Evolutionary conservation across 2,329 filamentous ascomycete species (phyloP), one percentile per base, ranked within the genome.

Genomic region (Mycosphaerella arachidis): DNA sequence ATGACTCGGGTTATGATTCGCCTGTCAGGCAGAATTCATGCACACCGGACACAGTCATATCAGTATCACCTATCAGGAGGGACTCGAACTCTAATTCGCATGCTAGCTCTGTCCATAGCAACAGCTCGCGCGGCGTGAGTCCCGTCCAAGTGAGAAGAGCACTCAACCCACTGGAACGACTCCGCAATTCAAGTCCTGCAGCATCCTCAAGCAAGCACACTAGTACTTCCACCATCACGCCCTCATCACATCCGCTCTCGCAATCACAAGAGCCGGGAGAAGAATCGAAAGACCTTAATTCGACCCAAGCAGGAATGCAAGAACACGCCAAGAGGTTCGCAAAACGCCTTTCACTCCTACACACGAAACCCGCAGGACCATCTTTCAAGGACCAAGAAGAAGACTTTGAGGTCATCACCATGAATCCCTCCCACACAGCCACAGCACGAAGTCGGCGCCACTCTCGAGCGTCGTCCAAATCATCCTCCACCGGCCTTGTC

Each of bases 361-460:
- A 55, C 30, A 29, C 40, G 6, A 9, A 27, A 13, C 9, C 55
- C 12, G 50, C 50, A 31, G 50, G 50, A 16, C 50, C 30, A 2
- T 20, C 50, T n/a, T 52, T 52, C 50, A 52, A 52, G 10, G 50
- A 52, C 50, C n/a, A 31, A 31, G 30, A 16, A 20, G 50, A 52
- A 10, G 50, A 52, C 50, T 52, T 52, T 30, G 64, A 70, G 37
- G 59, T 71, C 59, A 71, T 71, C 48, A 60, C 59, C 12, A 64
- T 71, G 63, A 63, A 57, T 31, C 66, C 68, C 10, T 57, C 66
- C 6, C 48, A 59, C 1, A 29, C 58, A 13, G n/a, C 65, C 8
- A 65, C 58, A 55, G 60, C 60, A n/a, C 55, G 60, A 3, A 27
- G 35, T 6, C 53, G 20, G 24, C 27, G 50, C 6, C 46, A 50